A percentile compares a stretch with the other conserved stretches of the same genome.
These are phyloP conservation scores for Alternaria rosae DNA, from an alignment of 2,329 filamentous ascomycete species.

Conservation along the genomic window DNA sequence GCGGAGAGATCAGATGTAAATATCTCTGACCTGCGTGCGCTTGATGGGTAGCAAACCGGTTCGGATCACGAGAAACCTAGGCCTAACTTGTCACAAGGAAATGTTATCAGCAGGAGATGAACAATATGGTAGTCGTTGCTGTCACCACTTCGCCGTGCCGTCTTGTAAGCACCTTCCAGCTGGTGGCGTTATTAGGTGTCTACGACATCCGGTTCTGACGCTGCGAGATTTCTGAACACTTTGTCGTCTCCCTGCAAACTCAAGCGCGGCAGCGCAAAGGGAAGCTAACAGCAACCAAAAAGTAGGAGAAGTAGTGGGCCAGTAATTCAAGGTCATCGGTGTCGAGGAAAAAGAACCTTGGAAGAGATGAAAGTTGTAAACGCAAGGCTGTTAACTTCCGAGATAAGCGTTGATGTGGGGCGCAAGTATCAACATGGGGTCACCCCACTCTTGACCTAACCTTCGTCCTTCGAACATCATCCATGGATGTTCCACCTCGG, in stretches of 20 bases:
- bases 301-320: too few relatives aligned
- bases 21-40: background rate
- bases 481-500: background rate
- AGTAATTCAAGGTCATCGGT: rapidly evolving
- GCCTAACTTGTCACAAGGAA: background rate
- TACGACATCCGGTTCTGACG: too few relatives aligned
- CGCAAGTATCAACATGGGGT: background rate
- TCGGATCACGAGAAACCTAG: background rate
- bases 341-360: background rate
- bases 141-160: too few relatives aligned
- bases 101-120: too few relatives aligned
- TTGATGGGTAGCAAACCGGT: background rate
- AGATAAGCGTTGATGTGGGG: background rate
- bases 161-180: too few relatives aligned
- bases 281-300: too few relatives aligned
- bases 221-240: too few relatives aligned
- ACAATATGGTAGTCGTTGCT: too few relatives aligned
- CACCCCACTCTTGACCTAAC: background rate
- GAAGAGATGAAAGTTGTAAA: background rate
- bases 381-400: background rate
- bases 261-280: too few relatives aligned
- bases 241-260: background rate
- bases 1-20: background rate
- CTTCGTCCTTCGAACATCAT: background rate
- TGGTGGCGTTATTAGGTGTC: too few relatives aligned